Percentiles rank a stretch among this genome's conserved stretches.
Evolutionary conservation across 2,329 filamentous ascomycete genomes (phyloP).

Genomic region (Colletotrichum abscissum): DNA sequence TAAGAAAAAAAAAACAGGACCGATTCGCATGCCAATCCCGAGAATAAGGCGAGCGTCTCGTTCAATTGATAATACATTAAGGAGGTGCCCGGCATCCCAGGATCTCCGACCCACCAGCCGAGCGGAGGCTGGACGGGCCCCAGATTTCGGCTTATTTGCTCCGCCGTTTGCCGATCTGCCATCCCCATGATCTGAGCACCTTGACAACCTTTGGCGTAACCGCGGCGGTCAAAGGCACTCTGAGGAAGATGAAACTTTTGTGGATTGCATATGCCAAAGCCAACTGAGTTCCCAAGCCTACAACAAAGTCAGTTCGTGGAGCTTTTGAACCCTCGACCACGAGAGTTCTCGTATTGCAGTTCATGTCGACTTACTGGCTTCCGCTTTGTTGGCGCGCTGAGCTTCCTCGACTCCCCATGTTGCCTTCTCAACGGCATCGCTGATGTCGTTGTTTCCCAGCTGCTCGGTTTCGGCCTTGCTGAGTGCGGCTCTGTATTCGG

Average conservation of each 20-base stretch:
- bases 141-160: conserved; percentile 21
- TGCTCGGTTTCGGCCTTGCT: conserved; percentile 57
- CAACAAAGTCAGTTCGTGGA: conserved; percentile 34
- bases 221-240: conserved; percentile 92
- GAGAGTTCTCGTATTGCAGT: conserved; percentile 5
- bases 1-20: conserved; percentile 18
- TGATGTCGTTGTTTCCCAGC: conserved; percentile 55
- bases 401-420: conserved; percentile 73
- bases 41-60: conserved; percentile 14
- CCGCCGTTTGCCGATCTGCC: conserved; percentile 83
- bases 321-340: conserved; percentile 1
- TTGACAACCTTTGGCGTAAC: conserved; percentile 96
- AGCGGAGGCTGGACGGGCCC: conserved; percentile 2
- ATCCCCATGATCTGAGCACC: conserved; percentile 87
- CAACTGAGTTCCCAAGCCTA: conserved; percentile 81
- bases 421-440: conserved; percentile 61
- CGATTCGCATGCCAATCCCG: conserved; percentile 12
- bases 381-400: conserved; percentile 67
- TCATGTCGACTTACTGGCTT: conserved; percentile 75
- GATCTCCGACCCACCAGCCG: conserved; percentile 10
- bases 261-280: conserved; percentile 96
- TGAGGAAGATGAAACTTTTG: conserved; percentile 96
- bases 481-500: conserved; percentile 59
- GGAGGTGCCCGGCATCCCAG: background rate
- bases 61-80: conserved; percentile 24